Percentiles rank a stretch among this genome's conserved stretches.
Evolutionary conservation across 2,329 filamentous ascomycete species (phyloP).

Genomic region (Trichoderma sp.): DNA sequence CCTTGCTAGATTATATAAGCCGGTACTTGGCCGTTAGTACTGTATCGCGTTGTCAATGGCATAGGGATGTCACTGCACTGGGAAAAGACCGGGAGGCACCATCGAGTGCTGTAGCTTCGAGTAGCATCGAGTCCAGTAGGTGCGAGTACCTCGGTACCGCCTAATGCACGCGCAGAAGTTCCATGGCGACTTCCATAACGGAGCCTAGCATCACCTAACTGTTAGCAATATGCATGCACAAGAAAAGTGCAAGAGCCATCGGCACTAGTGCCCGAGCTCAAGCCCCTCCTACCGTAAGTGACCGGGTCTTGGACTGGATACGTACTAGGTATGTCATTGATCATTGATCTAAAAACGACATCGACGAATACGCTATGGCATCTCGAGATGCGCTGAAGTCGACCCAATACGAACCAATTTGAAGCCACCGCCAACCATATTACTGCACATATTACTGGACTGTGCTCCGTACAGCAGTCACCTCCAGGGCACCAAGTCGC

Average conservation of each 20-base stretch:
- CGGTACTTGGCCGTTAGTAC: neutral
- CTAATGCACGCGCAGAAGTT: slow-evolving; percentile 3
- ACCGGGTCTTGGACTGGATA: too few relatives aligned
- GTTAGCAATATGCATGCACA: neutral
- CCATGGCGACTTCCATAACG: slow-evolving; percentile 13
- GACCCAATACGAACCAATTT: neutral
- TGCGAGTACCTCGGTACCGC: too few relatives aligned
- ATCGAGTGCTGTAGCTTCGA: neutral
- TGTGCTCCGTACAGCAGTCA: too few relatives aligned
- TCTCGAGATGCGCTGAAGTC: neutral
- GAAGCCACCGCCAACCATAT: neutral
- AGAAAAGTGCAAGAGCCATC: slow-evolving; percentile 3
- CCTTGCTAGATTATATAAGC: slow-evolving; percentile 5
- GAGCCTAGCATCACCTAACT: neutral
- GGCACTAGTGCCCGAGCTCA: slow-evolving; percentile 8
- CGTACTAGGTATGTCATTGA: too few relatives aligned
- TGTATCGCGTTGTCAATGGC: too few relatives aligned
- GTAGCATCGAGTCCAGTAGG: too few relatives aligned
- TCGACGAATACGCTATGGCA: too few relatives aligned
- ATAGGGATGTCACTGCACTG: neutral
- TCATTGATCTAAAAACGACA: too few relatives aligned
- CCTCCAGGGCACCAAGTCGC: neutral
- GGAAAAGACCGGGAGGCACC: too few relatives aligned
- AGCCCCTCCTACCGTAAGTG: neutral
- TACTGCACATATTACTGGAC: too few relatives aligned